phyloP scores from a whole-genome alignment of 2,329 filamentous ascomycete genomes.

The Ascomycota sp. region DNA sequence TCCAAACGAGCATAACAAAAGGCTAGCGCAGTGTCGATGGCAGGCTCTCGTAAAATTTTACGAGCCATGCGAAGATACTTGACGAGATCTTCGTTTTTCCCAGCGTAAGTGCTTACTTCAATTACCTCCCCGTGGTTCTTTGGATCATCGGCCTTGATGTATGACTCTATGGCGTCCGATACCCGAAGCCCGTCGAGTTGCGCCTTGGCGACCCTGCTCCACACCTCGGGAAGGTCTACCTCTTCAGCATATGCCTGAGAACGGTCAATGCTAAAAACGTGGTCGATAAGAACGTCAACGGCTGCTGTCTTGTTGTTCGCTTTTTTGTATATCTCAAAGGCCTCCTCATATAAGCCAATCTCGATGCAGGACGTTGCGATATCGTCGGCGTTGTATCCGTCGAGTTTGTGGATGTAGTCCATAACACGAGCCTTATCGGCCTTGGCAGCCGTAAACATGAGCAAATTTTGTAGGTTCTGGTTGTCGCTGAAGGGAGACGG shows the following conservation, averaged over 20 bases:
- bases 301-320: constrained; percentile 73
- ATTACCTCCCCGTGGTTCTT: constrained; percentile 92
- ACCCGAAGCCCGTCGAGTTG: constrained; percentile 91
- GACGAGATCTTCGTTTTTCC: constrained; percentile 94
- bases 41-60: constrained; percentile 84
- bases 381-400: constrained; percentile 77
- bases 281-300: constrained; percentile 79
- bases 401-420: constrained; percentile 85
- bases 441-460: constrained; percentile 92
- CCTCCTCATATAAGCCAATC: constrained; percentile 87
- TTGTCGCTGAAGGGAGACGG: constrained; percentile 98
- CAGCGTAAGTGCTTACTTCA: constrained; percentile 81
- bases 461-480: constrained; percentile 81
- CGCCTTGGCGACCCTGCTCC: constrained; percentile 96
- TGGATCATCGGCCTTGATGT: constrained; percentile 85
- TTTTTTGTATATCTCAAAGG: constrained; percentile 98
- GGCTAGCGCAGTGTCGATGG: constrained; percentile 82
- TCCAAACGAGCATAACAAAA: constrained; percentile 87
- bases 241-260: constrained; percentile 91
- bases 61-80: constrained; percentile 94
- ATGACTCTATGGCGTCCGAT: constrained; percentile 83
- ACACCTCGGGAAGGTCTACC: constrained; percentile 83
- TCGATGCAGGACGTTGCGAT: constrained; percentile 87
- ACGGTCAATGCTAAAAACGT: constrained; percentile 94
- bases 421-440: constrained; percentile 88